Evolutionary conservation across 129 eudicot genomes (phyloP), one percentile per base, ranked within the genome.

Genomic region (Sambucus nigra): DNA sequence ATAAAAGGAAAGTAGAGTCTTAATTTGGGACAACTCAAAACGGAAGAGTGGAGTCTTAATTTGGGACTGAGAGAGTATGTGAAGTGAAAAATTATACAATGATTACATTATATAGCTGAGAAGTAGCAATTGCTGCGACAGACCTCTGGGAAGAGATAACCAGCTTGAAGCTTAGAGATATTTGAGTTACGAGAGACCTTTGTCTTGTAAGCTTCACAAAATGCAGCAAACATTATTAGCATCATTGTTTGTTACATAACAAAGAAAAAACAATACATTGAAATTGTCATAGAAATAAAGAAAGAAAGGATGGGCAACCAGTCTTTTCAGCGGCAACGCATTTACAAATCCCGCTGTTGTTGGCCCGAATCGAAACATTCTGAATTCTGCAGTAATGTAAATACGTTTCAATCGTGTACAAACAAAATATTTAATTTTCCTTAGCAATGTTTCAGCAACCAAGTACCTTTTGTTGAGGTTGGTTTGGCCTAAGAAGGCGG

Each of bases 81-180:
- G n/a, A n/a, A n/a, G n/a, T n/a, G n/a, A n/a, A n/a, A n/a, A n/a
- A n/a, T n/a, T n/a, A n/a, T n/a, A n/a, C n/a, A n/a, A n/a, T n/a
- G n/a, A n/a, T n/a, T n/a, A n/a, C n/a, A n/a, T n/a, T n/a, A 61
- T 41, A 47, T 11, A 5, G 28, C 18, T 31, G 46, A 31, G 14
- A 23, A 5, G 53, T 23, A 61, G 41, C 24, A 24, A 23, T 46
- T 52, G 33, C 41, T 40, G 13, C 16, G 20, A 68, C 71, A 48
- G 25, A 35, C 97, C 97, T 89, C 97, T 2, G 95, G 97, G 73
- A 89, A 89, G 52, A 89, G 93, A 62, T 89, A 88, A 55, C 94
- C 94, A 64, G 94, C 94, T 75, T 88, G 96, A 55, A 88, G 94
- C 58, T 88, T 88, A 52, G 69, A 80, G 59, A 88, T 66, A 47